Evolutionary conservation across 2,329 filamentous ascomycete genomes (phyloP).

Genomic region (Cyphellophora attinorum): DNA sequence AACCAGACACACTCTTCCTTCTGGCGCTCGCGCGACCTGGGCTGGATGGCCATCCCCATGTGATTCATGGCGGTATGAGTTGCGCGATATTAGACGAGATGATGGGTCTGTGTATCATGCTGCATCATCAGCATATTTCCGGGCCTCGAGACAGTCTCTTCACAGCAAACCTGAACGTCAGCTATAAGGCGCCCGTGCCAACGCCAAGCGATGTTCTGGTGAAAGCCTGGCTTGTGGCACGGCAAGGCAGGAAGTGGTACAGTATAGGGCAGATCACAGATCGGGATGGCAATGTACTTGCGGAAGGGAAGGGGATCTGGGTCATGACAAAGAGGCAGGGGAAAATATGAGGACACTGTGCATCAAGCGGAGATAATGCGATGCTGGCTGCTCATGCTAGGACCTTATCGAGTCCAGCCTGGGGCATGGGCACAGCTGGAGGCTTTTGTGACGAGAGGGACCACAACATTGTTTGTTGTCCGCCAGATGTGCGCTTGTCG

Average conservation of each 20-base stretch:
- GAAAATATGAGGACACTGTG: slow-evolving; percentile 10
- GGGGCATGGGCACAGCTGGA: no score
- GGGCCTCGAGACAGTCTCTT: slow-evolving; percentile 13
- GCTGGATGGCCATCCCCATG: slow-evolving; percentile 28
- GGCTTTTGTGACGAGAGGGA: no score
- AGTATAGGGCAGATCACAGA: slow-evolving; percentile 17
- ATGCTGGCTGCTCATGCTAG: no score
- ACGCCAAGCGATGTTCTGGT: slow-evolving; percentile 16
- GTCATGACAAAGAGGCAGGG: slow-evolving; percentile 12
- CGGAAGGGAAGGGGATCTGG: slow-evolving; percentile 18
- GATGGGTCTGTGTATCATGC: slow-evolving; percentile 30
- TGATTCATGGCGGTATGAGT: slow-evolving; percentile 31
- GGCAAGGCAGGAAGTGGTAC: slow-evolving; percentile 17
- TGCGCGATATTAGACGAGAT: slow-evolving; percentile 34
- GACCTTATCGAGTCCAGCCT: no score
- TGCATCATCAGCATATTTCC: slow-evolving; percentile 17
- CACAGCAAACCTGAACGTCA: slow-evolving; percentile 18
- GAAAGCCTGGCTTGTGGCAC: slow-evolving; percentile 13
- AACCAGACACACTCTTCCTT: slow-evolving; percentile 29
- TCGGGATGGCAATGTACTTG: slow-evolving; percentile 15
- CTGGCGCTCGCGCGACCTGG: slow-evolving; percentile 25
- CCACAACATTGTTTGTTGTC: no score
- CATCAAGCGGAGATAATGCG: no score
- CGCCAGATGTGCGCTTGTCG: no score
- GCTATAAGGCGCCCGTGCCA: slow-evolving; percentile 15